A percentile compares a stretch with the other conserved stretches of the same genome.
These are phyloP conservation scores for Verticillium dahliae DNA, from an alignment of 2,329 filamentous ascomycete species.

Conservation along the genomic window DNA sequence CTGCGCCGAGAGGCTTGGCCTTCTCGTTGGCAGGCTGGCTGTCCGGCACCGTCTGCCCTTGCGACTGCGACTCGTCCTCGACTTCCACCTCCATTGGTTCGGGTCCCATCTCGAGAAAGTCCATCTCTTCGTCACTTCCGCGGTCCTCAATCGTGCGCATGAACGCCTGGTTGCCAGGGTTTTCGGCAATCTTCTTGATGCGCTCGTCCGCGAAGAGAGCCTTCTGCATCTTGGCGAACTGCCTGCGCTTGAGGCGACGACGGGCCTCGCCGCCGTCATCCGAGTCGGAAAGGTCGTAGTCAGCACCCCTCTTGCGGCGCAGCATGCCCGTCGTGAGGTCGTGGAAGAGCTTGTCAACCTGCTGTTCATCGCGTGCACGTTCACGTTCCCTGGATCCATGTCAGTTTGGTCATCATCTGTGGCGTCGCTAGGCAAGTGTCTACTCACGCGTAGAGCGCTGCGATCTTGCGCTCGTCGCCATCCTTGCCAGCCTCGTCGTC, in stretches of 20 bases:
- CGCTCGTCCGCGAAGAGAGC: slow-evolving; percentile 83
- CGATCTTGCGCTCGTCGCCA: slow-evolving; percentile 74
- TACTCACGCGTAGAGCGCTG: slow-evolving; percentile 85
- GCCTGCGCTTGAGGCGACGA: slow-evolving; percentile 73
- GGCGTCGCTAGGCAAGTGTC: background rate
- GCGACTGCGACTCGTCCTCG: slow-evolving; percentile 10
- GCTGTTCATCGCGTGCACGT: slow-evolving; percentile 74
- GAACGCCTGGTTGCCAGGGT: slow-evolving; percentile 86
- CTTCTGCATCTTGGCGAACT: slow-evolving; percentile 88
- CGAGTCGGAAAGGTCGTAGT: slow-evolving; percentile 82
- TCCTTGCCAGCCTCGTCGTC: slow-evolving; percentile 73
- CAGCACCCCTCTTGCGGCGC: slow-evolving; percentile 73
- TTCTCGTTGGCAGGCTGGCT: slow-evolving; percentile 36
- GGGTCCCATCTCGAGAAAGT: slow-evolving; percentile 55
- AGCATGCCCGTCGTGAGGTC: slow-evolving; percentile 87
- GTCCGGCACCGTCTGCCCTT: slow-evolving; percentile 35
- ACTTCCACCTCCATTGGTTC: slow-evolving; percentile 13
- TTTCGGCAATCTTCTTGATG: slow-evolving; percentile 82
- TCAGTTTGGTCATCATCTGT: slow-evolving; percentile 1
- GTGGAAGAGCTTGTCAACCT: slow-evolving; percentile 84
- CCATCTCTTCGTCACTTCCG: slow-evolving; percentile 67
- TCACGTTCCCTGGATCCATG: slow-evolving; percentile 59
- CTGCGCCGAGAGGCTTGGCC: slow-evolving; percentile 26
- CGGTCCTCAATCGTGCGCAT: slow-evolving; percentile 82
- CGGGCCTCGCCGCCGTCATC: slow-evolving; percentile 79